Conservation (phyloP, 176 grass and related monocot genomes). For the Elymus sibiricus region DNA sequence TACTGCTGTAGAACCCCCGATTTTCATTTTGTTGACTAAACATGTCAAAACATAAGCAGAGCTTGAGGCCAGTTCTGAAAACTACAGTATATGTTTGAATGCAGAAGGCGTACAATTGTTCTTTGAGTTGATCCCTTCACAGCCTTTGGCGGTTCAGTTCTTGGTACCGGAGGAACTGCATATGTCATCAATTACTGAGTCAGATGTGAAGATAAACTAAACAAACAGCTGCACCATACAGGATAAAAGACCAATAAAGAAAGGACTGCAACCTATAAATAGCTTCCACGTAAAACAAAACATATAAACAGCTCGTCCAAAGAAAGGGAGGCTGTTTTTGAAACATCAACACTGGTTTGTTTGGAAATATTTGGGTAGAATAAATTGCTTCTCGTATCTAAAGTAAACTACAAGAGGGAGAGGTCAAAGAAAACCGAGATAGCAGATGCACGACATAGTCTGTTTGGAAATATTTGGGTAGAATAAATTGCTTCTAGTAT, state of each 20-base stretch:
- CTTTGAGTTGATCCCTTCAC: neutral
- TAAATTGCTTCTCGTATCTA: neutral
- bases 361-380: neutral
- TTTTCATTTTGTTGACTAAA: neutral
- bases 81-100: constrained; percentile 25
- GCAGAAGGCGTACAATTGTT: constrained; percentile 36
- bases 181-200: neutral
- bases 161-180: constrained; percentile 42
- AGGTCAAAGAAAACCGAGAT: neutral
- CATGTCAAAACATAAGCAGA: neutral
- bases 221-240: constrained; percentile 20
- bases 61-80: neutral
- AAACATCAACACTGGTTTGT: neutral
- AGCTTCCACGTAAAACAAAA: neutral
- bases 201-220: constrained; percentile 3
- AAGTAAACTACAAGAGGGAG: neutral
- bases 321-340: neutral
- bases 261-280: neutral
- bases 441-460: neutral
- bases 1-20: neutral
- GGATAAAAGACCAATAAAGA: neutral
- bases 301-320: constrained; percentile 9
- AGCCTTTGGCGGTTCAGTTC: constrained; percentile 19
- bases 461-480: neutral
- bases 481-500: neutral